phyloP scores from a whole-genome alignment of 257 asterid genomes.

The Agastache rugosa region DNA sequence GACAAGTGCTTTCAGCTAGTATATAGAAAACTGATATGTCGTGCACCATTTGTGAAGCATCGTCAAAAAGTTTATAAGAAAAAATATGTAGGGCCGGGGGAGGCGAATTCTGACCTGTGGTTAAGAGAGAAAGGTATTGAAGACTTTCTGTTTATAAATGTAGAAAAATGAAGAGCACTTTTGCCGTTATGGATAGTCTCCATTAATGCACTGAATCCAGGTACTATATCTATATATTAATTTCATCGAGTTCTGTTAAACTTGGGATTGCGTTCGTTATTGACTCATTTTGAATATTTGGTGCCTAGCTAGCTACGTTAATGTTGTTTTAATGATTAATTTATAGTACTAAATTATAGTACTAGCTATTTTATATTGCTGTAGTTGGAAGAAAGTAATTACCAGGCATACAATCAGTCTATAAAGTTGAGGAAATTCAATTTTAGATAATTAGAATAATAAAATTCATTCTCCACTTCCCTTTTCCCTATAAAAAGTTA shows the following conservation, averaged over 20 bases:
- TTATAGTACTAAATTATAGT: too few relatives aligned
- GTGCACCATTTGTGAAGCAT: too few relatives aligned
- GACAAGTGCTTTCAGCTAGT: too few relatives aligned
- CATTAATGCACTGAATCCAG: too few relatives aligned
- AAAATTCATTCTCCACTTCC: background rate
- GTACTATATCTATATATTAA: background rate
- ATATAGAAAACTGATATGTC: too few relatives aligned
- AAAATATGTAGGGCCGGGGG: too few relatives aligned
- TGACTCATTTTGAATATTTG: constrained; percentile 14
- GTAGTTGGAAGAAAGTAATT: background rate
- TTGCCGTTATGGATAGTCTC: constrained; percentile 23
- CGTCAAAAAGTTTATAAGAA: too few relatives aligned
- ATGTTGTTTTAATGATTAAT: background rate
- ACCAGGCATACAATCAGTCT: background rate
- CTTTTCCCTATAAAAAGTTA: background rate
- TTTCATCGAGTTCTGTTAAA: constrained; percentile 14
- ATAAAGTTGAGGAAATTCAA: background rate
- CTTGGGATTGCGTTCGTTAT: background rate
- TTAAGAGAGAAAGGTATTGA: too few relatives aligned
- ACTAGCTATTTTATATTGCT: background rate
- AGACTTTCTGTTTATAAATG: background rate
- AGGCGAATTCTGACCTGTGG: too few relatives aligned
- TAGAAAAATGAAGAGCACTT: background rate
- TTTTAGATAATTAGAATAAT: background rate
- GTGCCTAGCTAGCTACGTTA: background rate